Conservation (phyloP, 2,329 filamentous ascomycete species). For the Alternaria ethzedia region DNA sequence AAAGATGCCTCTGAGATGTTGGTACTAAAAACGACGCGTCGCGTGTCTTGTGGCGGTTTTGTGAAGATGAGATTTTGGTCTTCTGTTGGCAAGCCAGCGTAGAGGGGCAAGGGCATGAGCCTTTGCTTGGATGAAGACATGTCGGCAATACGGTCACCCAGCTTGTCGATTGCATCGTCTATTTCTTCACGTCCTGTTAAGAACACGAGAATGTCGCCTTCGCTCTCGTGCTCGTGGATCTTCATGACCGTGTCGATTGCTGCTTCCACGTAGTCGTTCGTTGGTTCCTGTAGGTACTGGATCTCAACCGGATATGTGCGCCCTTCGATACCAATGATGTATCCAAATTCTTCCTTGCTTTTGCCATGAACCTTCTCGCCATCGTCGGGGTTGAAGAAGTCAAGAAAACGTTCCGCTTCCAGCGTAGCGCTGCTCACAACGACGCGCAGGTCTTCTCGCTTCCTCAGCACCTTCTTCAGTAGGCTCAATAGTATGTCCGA, state of each 20-base stretch:
- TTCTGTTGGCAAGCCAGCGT: slow-evolving; percentile 86
- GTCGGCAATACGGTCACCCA: slow-evolving; percentile 73
- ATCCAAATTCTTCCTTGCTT: slow-evolving; percentile 55
- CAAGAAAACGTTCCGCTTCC: slow-evolving; percentile 83
- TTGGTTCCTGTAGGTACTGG: slow-evolving; percentile 77
- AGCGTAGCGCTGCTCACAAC: slow-evolving; percentile 93
- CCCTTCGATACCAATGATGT: slow-evolving; percentile 85
- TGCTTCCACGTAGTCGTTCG: slow-evolving; percentile 85
- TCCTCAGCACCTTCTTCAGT: slow-evolving; percentile 86
- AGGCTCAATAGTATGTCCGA: slow-evolving; percentile 90
- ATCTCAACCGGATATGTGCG: slow-evolving; percentile 88
- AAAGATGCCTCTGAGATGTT: slow-evolving; percentile 97
- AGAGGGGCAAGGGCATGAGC: slow-evolving; percentile 78
- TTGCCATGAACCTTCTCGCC: slow-evolving; percentile 45
- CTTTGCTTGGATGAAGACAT: slow-evolving; percentile 65
- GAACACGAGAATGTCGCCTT: slow-evolving; percentile 90
- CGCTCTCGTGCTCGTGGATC: slow-evolving; percentile 79
- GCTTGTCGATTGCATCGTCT: slow-evolving; percentile 77
- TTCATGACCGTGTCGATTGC: slow-evolving; percentile 84
- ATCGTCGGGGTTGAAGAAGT: slow-evolving; percentile 71
- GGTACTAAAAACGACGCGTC: slow-evolving; percentile 91
- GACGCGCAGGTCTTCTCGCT: slow-evolving; percentile 80
- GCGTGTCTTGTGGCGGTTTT: slow-evolving; percentile 76
- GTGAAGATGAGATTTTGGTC: slow-evolving; percentile 97
- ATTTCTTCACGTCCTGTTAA: slow-evolving; percentile 94